These are phyloP conservation scores for Xylaria telfairii DNA, from an alignment of 495 filamentous ascomycete species.

Conservation along the genomic window DNA sequence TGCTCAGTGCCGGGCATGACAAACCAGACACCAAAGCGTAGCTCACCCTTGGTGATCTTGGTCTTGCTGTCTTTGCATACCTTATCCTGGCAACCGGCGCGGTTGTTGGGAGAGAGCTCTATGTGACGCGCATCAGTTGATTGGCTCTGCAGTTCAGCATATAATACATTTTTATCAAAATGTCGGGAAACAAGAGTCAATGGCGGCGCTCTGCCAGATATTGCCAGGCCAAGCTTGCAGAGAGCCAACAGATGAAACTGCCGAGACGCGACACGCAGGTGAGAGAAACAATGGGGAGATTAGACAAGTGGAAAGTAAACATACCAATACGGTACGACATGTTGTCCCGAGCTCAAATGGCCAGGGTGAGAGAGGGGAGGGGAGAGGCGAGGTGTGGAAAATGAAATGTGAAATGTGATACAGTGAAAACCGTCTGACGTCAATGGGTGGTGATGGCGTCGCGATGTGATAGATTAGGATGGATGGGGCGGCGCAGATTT, in stretches of 20 bases:
- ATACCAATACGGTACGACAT: constrained; percentile 47
- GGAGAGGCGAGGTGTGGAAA: constrained; percentile 1
- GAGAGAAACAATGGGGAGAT: not conserved
- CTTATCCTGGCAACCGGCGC: constrained; percentile 71
- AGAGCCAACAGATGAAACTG: not conserved
- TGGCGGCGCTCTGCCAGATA: not conserved
- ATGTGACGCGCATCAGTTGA: constrained; percentile 28
- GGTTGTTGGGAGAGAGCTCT: constrained; percentile 67
- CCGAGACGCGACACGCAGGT: constrained; percentile 6
- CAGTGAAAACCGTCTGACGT: constrained; percentile 12
- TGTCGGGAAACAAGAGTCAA: not conserved
- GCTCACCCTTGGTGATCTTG: constrained; percentile 79
- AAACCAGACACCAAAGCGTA: constrained; percentile 75
- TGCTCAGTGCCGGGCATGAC: constrained; percentile 50
- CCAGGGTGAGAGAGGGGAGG: no score
- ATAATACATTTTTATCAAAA: not conserved
- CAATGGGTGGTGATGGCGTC: not conserved
- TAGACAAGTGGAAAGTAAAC: constrained; percentile 25
- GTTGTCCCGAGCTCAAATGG: not conserved
- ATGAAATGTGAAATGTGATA: not conserved
- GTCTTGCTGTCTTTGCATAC: constrained; percentile 66
- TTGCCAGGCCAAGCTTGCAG: not conserved
- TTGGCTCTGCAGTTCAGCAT: not conserved
- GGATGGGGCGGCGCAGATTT: not conserved
- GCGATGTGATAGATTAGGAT: constrained; percentile 12